Evolutionary conservation across 1,284 basidiomycete genomes (phyloP), one percentile per base, ranked within the genome.

Genomic region (Rhodotorula sp.): DNA sequence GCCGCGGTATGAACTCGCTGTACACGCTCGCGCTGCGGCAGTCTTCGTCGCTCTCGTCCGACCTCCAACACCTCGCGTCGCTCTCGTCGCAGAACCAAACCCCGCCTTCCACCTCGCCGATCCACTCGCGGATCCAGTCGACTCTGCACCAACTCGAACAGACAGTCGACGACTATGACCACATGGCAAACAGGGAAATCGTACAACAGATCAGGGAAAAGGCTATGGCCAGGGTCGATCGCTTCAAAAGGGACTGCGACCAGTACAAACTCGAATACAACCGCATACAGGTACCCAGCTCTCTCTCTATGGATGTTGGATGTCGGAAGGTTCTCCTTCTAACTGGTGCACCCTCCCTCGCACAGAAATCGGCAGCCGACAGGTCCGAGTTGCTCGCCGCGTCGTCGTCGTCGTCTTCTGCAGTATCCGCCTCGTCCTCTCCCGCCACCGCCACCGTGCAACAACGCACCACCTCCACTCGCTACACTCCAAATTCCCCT

Each of bases 161-260:
- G 67, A 92, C 95, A 66, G 88, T 96, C 73, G 93, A 96, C 77
- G 95, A 98, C 79, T 97, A 95, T 79, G 94, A 96, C 78, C 89
- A 91, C 18, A 93, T 97, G 91, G 91, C 91, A 1, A 91, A 89
- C 82, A 86, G 93, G 74, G 94, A 97, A 81, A 92, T 96, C 78
- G 91, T 95, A 64, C 92, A 91, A 76, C 88, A 90, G 54, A 95
- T 95, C 82, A 88, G 93, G 80, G 93, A 95, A 83, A 97, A 97
- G 82, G 95, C 93, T 0, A 85, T 90, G 79, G 89, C 91, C 92
- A 80, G 83, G 26, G 82, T 83, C 18, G 79, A 79, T 20, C 80
- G 80, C 73, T 79, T 84, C 64, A 80, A 80, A 62, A 80, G 80
- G 29, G 83, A 84, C 68, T 82, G 83, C 68, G 77, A 77, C 56